Evolutionary conservation across 176 grass and related monocot species (phyloP).

Genomic region (Triticum monococcum): DNA sequence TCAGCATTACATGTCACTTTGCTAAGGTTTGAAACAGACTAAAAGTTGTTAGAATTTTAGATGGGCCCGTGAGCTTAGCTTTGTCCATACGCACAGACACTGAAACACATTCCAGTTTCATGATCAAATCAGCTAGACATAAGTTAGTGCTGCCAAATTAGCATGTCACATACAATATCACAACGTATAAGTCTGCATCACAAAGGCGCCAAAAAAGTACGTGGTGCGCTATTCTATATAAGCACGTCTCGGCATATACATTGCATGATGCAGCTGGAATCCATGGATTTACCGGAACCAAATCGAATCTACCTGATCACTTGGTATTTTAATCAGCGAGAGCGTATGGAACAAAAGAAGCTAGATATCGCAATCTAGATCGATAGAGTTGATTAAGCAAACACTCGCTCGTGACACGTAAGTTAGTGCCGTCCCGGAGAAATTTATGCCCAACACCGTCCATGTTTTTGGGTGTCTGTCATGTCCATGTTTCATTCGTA

Average conservation of each 20-base stretch:
- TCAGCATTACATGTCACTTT: background rate
- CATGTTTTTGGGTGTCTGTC: background rate
- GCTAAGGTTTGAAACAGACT: background rate
- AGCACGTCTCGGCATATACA: conserved; percentile 8
- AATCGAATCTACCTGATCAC: background rate
- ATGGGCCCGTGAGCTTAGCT: background rate
- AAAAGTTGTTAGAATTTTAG: background rate
- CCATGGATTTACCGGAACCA: conserved; percentile 26
- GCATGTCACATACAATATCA: background rate
- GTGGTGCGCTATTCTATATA: conserved; percentile 1
- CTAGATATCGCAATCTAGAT: background rate
- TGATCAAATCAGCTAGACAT: background rate
- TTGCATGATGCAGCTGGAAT: background rate
- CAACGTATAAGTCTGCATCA: background rate
- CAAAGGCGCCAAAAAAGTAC: conserved; percentile 5
- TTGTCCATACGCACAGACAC: background rate
- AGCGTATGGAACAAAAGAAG: background rate
- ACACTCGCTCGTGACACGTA: background rate
- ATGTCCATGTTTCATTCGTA: background rate
- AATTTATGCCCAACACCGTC: background rate
- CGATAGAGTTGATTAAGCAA: background rate
- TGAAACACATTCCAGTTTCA: background rate
- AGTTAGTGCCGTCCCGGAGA: conserved; percentile 1
- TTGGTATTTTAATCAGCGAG: background rate
- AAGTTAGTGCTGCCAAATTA: background rate